Conservation (phyloP, 2,329 filamentous ascomycete species). For the Penicillium aurantiogriseum region DNA sequence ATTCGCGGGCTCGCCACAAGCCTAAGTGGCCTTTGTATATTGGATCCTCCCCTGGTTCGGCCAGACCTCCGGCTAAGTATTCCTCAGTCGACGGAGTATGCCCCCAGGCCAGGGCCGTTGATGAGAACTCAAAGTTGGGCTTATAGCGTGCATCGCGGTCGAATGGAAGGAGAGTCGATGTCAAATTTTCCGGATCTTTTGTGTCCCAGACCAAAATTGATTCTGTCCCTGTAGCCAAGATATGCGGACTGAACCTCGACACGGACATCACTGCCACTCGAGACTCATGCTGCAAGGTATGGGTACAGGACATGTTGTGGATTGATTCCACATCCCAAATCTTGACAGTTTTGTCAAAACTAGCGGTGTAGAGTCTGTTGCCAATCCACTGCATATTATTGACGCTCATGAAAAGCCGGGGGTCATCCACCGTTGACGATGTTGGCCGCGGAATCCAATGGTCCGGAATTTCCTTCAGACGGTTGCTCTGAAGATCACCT, state of each 20-base stretch:
- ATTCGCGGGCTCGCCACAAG: conserved; percentile 52
- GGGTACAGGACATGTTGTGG: conserved; percentile 27
- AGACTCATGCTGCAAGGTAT: conserved; percentile 46
- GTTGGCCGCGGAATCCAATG: conserved; percentile 49
- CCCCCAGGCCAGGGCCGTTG: conserved; percentile 53
- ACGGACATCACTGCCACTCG: conserved; percentile 54
- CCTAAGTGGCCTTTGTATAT: conserved; percentile 50
- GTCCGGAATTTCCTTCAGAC: conserved; percentile 53
- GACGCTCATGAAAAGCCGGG: conserved; percentile 56
- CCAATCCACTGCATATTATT: conserved; percentile 54
- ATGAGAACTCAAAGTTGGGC: conserved; percentile 38
- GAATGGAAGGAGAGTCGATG: conserved; percentile 31
- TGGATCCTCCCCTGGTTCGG: conserved; percentile 40
- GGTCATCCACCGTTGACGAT: conserved; percentile 49
- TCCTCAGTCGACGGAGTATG: conserved; percentile 35
- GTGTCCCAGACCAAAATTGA: conserved; percentile 41
- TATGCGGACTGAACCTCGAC: conserved; percentile 35
- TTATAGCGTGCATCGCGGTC: conserved; percentile 22
- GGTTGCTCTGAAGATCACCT: conserved; percentile 46
- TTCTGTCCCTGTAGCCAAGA: conserved; percentile 51
- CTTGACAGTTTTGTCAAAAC: conserved; percentile 57
- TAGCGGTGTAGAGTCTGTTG: conserved; percentile 52
- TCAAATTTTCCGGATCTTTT: conserved; percentile 25
- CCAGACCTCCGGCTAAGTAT: conserved; percentile 57
- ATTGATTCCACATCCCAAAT: conserved; percentile 51